phyloP scores from a whole-genome alignment of 2,329 filamentous ascomycete species.

The Calonectria hongkongensis region DNA sequence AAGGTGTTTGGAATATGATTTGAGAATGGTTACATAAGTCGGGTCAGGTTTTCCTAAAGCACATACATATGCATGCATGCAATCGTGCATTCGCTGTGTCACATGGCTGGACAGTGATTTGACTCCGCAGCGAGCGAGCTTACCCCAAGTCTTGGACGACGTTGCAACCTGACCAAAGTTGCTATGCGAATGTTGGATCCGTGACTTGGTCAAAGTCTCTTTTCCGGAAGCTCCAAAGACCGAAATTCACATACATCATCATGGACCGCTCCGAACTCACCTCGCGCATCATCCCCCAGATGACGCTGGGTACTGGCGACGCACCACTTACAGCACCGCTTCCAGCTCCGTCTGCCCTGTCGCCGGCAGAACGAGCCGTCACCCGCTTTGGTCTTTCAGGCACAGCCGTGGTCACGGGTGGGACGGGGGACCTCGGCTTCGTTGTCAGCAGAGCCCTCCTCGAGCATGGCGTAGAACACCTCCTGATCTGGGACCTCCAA shows the following conservation, averaged over 20 bases:
- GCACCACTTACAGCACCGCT: conserved; percentile 2
- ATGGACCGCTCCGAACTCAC: conserved; percentile 1
- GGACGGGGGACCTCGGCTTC: conserved; percentile 6
- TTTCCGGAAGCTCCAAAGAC: background rate
- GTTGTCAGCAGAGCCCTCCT: conserved; percentile 1
- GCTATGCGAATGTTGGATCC: background rate
- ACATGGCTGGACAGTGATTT: background rate
- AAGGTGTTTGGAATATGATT: background rate
- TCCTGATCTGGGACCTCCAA: conserved; percentile 2
- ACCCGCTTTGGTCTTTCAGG: background rate
- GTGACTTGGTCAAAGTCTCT: background rate
- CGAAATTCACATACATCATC: background rate
- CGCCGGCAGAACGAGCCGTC: background rate
- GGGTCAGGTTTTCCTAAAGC: background rate
- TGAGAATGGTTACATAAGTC: background rate
- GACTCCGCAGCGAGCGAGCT: background rate
- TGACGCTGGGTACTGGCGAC: background rate
- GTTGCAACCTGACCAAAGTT: background rate
- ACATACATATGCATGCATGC: background rate
- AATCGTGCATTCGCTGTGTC: background rate
- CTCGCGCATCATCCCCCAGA: background rate
- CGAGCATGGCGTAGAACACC: background rate
- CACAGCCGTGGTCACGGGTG: background rate
- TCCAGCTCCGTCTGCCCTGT: background rate
- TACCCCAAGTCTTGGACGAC: background rate